Evolutionary conservation across 2,329 filamentous ascomycete species (phyloP).

Genomic region (Tolypocladium cylindrosporum): DNA sequence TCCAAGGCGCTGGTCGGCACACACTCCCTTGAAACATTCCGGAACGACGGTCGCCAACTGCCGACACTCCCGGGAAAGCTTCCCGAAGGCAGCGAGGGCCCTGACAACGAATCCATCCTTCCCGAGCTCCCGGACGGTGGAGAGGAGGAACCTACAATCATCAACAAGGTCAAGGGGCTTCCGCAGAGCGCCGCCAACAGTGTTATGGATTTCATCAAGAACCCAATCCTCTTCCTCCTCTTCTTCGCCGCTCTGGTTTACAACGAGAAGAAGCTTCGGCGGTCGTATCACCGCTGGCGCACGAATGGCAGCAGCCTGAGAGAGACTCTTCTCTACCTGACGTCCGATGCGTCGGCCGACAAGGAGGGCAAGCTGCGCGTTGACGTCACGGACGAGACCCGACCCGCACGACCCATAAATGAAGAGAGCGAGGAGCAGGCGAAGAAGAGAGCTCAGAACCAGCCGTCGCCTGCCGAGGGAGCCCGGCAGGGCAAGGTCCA

Average conservation of each 20-base stretch:
- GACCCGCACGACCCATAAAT: too few relatives aligned
- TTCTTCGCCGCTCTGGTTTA: slow-evolving; percentile 31
- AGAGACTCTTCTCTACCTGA: slow-evolving; percentile 11
- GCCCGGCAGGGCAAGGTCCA: neutral
- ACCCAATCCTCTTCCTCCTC: slow-evolving; percentile 40
- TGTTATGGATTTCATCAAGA: slow-evolving; percentile 44
- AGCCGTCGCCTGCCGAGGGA: neutral
- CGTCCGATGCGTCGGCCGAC: slow-evolving; percentile 2
- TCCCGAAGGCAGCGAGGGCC: slow-evolving; percentile 16
- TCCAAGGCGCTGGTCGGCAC: slow-evolving; percentile 60
- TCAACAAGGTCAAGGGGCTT: slow-evolving; percentile 39
- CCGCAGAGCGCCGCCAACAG: slow-evolving; percentile 39
- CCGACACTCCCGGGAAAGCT: slow-evolving; percentile 24
- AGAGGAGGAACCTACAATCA: slow-evolving; percentile 30
- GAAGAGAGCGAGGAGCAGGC: neutral
- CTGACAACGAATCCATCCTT: slow-evolving; percentile 22
- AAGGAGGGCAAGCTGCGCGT: neutral
- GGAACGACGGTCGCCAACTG: slow-evolving; percentile 22
- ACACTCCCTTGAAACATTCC: slow-evolving; percentile 45
- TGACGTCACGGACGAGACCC: neutral
- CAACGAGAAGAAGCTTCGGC: slow-evolving; percentile 34
- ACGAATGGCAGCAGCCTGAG: slow-evolving; percentile 17
- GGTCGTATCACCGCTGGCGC: slow-evolving; percentile 24
- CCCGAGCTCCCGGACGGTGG: slow-evolving; percentile 14
- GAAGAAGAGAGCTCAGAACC: neutral